Conservation (phyloP, 495 filamentous ascomycete species). For the Bathelium albidoporum region DNA sequence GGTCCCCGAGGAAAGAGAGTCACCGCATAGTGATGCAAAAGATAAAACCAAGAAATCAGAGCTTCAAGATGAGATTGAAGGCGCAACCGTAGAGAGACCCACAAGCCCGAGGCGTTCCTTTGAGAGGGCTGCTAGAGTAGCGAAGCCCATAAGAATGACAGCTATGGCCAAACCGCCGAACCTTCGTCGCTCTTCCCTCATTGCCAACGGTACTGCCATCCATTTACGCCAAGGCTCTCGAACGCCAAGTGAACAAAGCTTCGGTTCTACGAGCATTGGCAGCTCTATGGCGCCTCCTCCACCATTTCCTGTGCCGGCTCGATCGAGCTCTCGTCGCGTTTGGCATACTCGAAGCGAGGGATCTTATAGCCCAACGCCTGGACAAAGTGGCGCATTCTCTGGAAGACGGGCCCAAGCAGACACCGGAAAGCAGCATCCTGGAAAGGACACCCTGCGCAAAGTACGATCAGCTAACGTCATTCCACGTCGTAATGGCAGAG, state of each 20-base stretch:
- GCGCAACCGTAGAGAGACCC: neutral
- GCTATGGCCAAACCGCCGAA: constrained; percentile 33
- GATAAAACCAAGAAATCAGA: constrained; percentile 6
- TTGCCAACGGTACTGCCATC: constrained; percentile 52
- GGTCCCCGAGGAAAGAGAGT: constrained; percentile 35
- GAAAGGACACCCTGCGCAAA: constrained; percentile 48
- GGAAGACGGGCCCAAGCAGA: neutral
- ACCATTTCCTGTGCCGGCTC: constrained; percentile 78
- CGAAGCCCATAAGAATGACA: constrained; percentile 17
- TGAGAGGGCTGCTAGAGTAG: constrained; percentile 19
- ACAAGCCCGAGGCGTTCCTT: constrained; percentile 16
- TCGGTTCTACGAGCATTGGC: constrained; percentile 26
- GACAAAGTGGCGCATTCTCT: neutral
- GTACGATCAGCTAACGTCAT: constrained; percentile 70
- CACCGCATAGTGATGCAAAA: neutral
- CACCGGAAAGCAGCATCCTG: constrained; percentile 25
- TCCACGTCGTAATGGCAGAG: constrained; percentile 37
- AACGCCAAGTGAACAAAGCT: constrained; percentile 64
- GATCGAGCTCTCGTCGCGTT: constrained; percentile 75
- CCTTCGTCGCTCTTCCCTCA: constrained; percentile 40
- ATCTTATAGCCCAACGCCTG: constrained; percentile 63
- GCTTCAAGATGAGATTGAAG: neutral
- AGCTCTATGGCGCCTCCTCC: constrained; percentile 18
- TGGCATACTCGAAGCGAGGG: constrained; percentile 66
- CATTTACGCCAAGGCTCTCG: constrained; percentile 55